phyloP scores from a whole-genome alignment of 805 yeast species.

The Barnettozyma pratensis region DNA sequence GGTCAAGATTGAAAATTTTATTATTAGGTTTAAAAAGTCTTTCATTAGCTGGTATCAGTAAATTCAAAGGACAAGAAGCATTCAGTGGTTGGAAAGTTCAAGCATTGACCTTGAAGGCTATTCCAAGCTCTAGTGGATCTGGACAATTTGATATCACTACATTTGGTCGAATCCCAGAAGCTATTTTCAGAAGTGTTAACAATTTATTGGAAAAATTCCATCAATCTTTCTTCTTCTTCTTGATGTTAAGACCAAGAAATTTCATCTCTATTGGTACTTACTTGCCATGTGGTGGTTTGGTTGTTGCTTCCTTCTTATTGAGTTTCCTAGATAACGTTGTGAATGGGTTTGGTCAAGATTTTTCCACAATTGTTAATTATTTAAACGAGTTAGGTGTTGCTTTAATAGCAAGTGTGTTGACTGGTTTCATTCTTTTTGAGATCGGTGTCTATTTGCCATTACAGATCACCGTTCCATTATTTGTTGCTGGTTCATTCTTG shows the following conservation, averaged over 20 bases:
- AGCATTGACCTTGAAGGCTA: conserved; percentile 74
- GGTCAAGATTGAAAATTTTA: conserved; percentile 53
- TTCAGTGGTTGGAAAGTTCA: conserved; percentile 97
- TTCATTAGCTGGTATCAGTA: conserved; percentile 63
- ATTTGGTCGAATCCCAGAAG: conserved; percentile 86
- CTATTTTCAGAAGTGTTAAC: conserved; percentile 81
- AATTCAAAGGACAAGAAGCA: conserved; percentile 74
- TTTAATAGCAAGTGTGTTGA: conserved; percentile 26
- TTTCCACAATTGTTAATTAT: conserved; percentile 7
- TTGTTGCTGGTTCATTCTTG: conserved; percentile 16
- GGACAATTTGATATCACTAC: conserved; percentile 80
- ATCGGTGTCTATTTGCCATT: conserved; percentile 16
- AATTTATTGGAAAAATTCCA: conserved; percentile 93
- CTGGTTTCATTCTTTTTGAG: conserved; percentile 25
- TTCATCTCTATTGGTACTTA: conserved; percentile 95
- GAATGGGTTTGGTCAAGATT: conserved; percentile 25
- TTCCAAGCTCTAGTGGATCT: conserved; percentile 15
- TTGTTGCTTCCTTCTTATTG: conserved; percentile 64
- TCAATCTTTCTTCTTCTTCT: conserved; percentile 92
- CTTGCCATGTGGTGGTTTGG: conserved; percentile 74
- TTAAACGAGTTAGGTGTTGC: conserved; percentile 26
- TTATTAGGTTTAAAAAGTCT: conserved; percentile 62
- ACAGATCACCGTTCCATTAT: conserved; percentile 4
- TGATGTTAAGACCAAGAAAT: conserved; percentile 66
- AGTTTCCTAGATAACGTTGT: conserved; percentile 57